Evolutionary conservation across 1,139 yeast genomes (phyloP).

Genomic region (Candida tropicalis): DNA sequence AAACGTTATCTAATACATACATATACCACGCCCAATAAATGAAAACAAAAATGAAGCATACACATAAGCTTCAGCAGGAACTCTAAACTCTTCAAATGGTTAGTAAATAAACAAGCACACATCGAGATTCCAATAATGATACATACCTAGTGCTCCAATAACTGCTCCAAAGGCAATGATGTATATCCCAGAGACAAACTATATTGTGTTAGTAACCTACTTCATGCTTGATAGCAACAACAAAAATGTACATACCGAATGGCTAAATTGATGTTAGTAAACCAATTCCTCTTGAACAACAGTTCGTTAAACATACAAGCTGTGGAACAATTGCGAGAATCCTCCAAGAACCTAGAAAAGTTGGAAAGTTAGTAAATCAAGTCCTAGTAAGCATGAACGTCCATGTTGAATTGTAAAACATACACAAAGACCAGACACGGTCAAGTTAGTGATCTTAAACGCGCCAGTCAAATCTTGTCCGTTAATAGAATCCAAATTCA

Average conservation of each 20-base stretch:
- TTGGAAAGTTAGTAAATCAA: conserved; percentile 20
- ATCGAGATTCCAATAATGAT: conserved; percentile 13
- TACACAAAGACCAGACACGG: conserved; percentile 64
- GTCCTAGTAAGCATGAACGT: no score
- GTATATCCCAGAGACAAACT: conserved; percentile 59
- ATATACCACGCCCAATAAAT: conserved; percentile 79
- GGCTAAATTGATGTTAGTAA: conserved; percentile 29
- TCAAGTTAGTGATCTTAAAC: conserved; percentile 65
- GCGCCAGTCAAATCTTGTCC: conserved; percentile 48
- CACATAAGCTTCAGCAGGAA: conserved; percentile 66
- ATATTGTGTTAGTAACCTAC: conserved; percentile 19
- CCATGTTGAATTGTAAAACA: conserved; percentile 24
- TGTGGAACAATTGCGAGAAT: conserved; percentile 58
- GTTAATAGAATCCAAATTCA: conserved; percentile 16
- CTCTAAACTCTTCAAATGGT: conserved; percentile 51
- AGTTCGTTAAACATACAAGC: conserved; percentile 47
- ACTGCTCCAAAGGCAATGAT: conserved; percentile 57
- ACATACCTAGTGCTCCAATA: conserved; percentile 57
- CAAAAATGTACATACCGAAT: conserved; percentile 30
- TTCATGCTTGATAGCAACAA: no score
- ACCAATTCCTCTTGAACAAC: not conserved
- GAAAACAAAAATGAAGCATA: conserved; percentile 84
- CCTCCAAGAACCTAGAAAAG: conserved; percentile 50
- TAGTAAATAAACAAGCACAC: conserved; percentile 3
- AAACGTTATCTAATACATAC: conserved; percentile 38